Evolutionary conservation across 1,139 yeast species (phyloP).

Genomic region (Hansenula lynferdii): DNA sequence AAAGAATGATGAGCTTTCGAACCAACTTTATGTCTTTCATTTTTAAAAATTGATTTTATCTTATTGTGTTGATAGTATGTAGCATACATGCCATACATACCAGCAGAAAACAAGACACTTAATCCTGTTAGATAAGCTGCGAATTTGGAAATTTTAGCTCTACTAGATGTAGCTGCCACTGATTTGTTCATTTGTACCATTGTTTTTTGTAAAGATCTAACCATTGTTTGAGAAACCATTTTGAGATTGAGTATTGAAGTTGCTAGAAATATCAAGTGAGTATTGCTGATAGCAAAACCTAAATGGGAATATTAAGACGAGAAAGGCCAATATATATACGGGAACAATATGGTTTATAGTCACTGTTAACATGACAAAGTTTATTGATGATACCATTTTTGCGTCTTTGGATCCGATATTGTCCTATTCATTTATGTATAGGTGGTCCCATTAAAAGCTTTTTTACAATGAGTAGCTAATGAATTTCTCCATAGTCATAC

Average conservation of each 20-base stretch:
- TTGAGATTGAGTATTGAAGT: not conserved
- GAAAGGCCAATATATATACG: no score
- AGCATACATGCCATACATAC: slow-evolving; percentile 14
- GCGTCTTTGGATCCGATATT: no score
- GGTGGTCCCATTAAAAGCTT: no score
- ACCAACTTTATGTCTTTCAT: slow-evolving; percentile 7
- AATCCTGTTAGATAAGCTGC: slow-evolving; percentile 15
- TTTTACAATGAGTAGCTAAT: no score
- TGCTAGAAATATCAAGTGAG: not conserved
- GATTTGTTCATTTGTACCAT: slow-evolving; percentile 15
- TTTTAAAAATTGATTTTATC: slow-evolving; percentile 18
- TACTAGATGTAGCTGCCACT: slow-evolving; percentile 9
- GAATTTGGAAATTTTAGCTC: slow-evolving; percentile 8
- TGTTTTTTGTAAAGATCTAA: slow-evolving; percentile 18
- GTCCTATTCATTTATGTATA: no score
- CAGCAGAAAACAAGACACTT: slow-evolving; percentile 12
- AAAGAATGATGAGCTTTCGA: slow-evolving; percentile 2
- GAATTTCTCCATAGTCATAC: no score
- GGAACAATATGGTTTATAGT: no score
- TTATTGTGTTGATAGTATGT: slow-evolving; percentile 21
- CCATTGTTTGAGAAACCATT: slow-evolving; percentile 20
- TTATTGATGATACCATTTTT: no score
- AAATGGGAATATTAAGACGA: no score
- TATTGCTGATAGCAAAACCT: no score
- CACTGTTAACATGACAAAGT: no score